Conservation (phyloP, 192 early-diverging fungal genomes). For the Lobosporangium transversale region DNA sequence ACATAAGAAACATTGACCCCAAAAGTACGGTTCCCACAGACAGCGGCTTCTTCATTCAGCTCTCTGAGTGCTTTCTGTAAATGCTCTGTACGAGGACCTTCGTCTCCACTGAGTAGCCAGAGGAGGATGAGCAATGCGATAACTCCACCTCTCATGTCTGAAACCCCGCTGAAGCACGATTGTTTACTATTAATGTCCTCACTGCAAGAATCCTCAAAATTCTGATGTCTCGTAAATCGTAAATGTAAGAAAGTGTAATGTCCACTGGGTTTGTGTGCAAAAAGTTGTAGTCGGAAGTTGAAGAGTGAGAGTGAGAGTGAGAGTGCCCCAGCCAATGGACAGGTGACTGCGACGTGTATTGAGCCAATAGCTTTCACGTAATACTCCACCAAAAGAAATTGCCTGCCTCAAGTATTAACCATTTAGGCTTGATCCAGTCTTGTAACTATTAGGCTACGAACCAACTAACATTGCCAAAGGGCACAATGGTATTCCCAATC, state of each 20-base stretch:
- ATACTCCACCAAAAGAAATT: too few relatives aligned
- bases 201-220: too few relatives aligned
- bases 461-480: too few relatives aligned
- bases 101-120: constrained; percentile 58
- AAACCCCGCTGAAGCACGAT: background rate
- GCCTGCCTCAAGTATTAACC: too few relatives aligned
- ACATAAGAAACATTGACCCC: constrained; percentile 57
- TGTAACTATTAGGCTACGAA: too few relatives aligned
- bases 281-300: too few relatives aligned
- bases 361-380: too few relatives aligned
- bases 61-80: constrained; percentile 38
- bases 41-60: constrained; percentile 45
- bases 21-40: constrained; percentile 56
- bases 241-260: background rate
- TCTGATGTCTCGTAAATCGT: too few relatives aligned
- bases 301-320: background rate
- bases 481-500: too few relatives aligned
- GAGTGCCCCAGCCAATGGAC: background rate
- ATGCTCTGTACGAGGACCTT: constrained; percentile 33
- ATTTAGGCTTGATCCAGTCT: too few relatives aligned
- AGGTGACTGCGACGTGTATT: too few relatives aligned
- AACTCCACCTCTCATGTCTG: constrained; percentile 30
- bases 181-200: too few relatives aligned
- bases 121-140: constrained; percentile 51
- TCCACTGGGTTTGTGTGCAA: background rate